Percentiles rank a stretch among this genome's conserved stretches.
Conservation (phyloP, 257 asterid genomes). For the Jasminum sambac region DNA sequence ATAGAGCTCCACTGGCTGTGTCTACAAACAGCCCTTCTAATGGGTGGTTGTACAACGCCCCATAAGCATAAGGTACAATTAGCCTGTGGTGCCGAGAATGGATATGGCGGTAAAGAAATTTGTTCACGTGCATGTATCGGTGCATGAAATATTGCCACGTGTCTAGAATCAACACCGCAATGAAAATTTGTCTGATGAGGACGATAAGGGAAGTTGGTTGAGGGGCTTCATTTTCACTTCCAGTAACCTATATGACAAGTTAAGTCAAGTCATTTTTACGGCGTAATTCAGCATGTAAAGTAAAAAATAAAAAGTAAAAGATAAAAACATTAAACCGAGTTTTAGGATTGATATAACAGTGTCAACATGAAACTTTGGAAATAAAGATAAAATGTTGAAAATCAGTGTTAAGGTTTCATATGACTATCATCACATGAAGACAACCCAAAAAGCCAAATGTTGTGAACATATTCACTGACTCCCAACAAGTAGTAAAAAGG, state of each 20-base stretch:
- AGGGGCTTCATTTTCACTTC: conserved; percentile 53
- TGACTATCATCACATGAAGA: background rate
- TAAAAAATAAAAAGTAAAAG: too few species aligned
- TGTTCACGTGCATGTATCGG: conserved; percentile 93
- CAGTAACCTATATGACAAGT: conserved; percentile 55
- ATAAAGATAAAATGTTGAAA: background rate
- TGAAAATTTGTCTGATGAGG: conserved; percentile 58
- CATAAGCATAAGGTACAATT: conserved; percentile 83
- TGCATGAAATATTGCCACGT: conserved; percentile 98
- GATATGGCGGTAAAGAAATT: conserved; percentile 79
- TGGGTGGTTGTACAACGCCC: conserved; percentile 97
- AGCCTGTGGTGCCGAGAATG: conserved; percentile 93
- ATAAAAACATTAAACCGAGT: too few species aligned
- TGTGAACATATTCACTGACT: background rate
- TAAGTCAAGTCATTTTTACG: conserved; percentile 1
- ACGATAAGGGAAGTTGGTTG: conserved; percentile 52
- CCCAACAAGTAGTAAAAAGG: background rate
- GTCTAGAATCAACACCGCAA: conserved; percentile 78
- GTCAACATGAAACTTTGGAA: background rate
- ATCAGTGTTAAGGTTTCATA: background rate
- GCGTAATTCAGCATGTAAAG: background rate
- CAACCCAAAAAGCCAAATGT: background rate
- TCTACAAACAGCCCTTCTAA: conserved; percentile 87
- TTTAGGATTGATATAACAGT: background rate
- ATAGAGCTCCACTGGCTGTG: conserved; percentile 84